Evolutionary conservation across 1,284 basidiomycete genomes (phyloP), one percentile per base, ranked within the genome.

Genomic region (Sanghuangporus baumii): DNA sequence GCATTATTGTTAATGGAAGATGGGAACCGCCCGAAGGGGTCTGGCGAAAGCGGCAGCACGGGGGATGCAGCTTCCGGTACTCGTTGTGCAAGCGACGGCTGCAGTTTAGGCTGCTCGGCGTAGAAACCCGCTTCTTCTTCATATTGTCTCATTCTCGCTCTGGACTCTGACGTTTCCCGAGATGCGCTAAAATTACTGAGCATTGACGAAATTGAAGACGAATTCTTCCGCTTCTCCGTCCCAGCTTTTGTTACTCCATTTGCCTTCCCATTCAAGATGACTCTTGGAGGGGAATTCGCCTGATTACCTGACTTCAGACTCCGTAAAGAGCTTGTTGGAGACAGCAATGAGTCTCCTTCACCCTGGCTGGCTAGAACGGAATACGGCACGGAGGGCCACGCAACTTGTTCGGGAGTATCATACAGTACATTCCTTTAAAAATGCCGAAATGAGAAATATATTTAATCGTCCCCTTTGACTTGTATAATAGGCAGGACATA

Each of bases 21-120:
- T 18, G 89, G 79, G 68, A 82, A 86, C 31, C 89, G 80, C 18
- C 86, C 85, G 70, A 91, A 91, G 37, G 89, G 89, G 74, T 91
- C 89, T 7, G 89, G 87, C 6, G 89, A 89, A 20, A 91, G 75
- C 37, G 89, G 89, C 62, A 91, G 86, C 59, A 81, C 73, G 61
- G 82, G 84, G 43, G 78, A 82, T 31, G 52, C 60, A 59, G 73
- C 48, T 62, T 67, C 65, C 47, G 64, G 41, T 36, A 47, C 52
- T 51, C 66, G 66, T 46, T 65, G 69, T 48, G 71, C 68, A 63
- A 71, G 66, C 50, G 70, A 68, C 57, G 71, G 71, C 16, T 73
- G 63, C 16, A 61, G 56, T 16, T 40, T 57, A 34, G 74, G 73
- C 50, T 76, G 71, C 4, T 77, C 70, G 16, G 78, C 76, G 70